These are phyloP conservation scores for Lichenothelia convexa DNA, from an alignment of 495 filamentous ascomycete genomes.

Conservation along the genomic window DNA sequence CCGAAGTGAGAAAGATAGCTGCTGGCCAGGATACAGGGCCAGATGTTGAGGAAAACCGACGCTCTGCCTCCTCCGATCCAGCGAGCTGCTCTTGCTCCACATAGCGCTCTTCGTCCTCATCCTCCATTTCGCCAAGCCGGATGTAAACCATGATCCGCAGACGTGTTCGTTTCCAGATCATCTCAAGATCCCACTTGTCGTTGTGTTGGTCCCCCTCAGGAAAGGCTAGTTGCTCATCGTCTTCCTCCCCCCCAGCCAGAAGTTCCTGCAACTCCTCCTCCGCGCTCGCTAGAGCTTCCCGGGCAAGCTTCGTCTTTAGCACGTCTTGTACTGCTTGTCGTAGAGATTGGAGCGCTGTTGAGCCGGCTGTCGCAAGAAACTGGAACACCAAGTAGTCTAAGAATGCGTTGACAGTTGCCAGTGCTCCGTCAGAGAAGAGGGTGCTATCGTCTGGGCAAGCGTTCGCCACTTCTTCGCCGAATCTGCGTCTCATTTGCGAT, in stretches of 20 bases:
- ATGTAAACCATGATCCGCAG: constrained; percentile 97
- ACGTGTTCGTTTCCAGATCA: constrained; percentile 79
- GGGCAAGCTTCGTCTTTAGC: constrained; percentile 71
- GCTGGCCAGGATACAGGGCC: constrained; percentile 78
- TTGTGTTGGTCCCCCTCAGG: constrained; percentile 32
- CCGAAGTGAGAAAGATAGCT: constrained; percentile 87
- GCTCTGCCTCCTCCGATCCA: constrained; percentile 26
- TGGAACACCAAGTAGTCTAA: constrained; percentile 86
- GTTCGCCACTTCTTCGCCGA: constrained; percentile 44
- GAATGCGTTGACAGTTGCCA: constrained; percentile 76
- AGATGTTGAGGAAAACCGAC: constrained; percentile 29
- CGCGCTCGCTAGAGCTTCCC: constrained; percentile 69
- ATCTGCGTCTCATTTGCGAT: constrained; percentile 39
- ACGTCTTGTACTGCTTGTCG: constrained; percentile 75
- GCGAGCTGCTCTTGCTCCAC: constrained; percentile 53
- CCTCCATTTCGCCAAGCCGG: constrained; percentile 88
- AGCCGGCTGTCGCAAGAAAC: constrained; percentile 61
- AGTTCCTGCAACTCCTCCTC: constrained; percentile 86
- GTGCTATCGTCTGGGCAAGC: constrained; percentile 36
- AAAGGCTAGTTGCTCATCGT: constrained; percentile 42
- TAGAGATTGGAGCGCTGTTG: constrained; percentile 59
- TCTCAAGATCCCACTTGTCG: constrained; percentile 64
- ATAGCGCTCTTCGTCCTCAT: constrained; percentile 83
- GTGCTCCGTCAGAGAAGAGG: constrained; percentile 48
- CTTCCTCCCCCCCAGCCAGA: constrained; percentile 54